These are phyloP conservation scores for Oehlia diaphana DNA, from an alignment of 192 early-diverging fungal species.

Conservation along the genomic window DNA sequence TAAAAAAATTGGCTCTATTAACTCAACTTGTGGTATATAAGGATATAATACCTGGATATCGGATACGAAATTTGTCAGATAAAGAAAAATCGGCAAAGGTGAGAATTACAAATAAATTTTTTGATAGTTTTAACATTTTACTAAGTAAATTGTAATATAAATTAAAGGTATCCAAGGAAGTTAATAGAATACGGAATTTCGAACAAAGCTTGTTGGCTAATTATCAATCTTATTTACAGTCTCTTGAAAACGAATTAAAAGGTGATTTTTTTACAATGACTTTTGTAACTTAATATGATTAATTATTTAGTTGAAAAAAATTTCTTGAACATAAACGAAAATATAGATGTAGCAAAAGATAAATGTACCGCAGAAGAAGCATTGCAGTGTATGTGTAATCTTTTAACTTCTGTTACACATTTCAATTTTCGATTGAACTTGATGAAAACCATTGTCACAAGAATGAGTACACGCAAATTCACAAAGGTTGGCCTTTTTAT, in stretches of 20 bases:
- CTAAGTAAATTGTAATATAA: neutral
- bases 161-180: conserved; percentile 81
- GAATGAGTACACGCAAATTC: conserved; percentile 64
- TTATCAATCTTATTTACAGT: conserved; percentile 85
- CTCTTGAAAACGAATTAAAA: conserved; percentile 59
- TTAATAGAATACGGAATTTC: conserved; percentile 82
- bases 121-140: neutral
- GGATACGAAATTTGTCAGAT: conserved; percentile 85
- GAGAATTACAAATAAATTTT: too few species aligned
- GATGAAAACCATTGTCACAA: conserved; percentile 77
- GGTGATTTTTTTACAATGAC: conserved; percentile 15
- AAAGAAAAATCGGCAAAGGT: conserved; percentile 64
- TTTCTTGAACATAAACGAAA: neutral
- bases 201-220: conserved; percentile 80
- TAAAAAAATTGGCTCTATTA: conserved; percentile 77
- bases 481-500: conserved; percentile 44
- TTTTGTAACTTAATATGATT: neutral
- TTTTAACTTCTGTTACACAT: conserved; percentile 81
- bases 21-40: conserved; percentile 92
- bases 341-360: conserved; percentile 19
- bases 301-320: neutral
- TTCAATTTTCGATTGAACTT: conserved; percentile 96
- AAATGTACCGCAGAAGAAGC: conserved; percentile 56
- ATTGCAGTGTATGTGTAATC: conserved; percentile 78
- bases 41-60: conserved; percentile 95